Percentiles rank a stretch among this genome's conserved stretches.
These are phyloP conservation scores for Agaricus blazei DNA, from an alignment of 768 basidiomycete genomes.

Conservation along the genomic window DNA sequence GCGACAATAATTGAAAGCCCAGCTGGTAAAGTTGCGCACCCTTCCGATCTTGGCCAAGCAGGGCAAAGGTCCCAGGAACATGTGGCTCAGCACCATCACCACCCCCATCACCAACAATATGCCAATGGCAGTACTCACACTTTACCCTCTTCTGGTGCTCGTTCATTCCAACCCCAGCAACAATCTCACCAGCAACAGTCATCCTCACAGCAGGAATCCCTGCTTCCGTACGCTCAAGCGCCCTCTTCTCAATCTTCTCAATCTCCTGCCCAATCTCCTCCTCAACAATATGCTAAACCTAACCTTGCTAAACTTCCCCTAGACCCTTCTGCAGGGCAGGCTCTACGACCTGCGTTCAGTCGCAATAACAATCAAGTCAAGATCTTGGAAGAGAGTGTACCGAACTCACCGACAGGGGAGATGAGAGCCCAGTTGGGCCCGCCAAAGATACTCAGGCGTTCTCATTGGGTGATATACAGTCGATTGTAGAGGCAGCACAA, in stretches of 20 bases:
- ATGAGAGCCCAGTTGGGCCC: conserved; percentile 26
- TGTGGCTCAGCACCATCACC: not conserved
- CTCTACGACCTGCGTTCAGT: conserved; percentile 62
- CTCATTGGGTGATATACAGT: conserved; percentile 91
- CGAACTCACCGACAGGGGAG: conserved; percentile 62
- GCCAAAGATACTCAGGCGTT: conserved; percentile 24
- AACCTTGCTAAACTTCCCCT: conserved; percentile 36
- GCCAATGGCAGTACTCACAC: not conserved
- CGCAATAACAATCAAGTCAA: conserved; percentile 83
- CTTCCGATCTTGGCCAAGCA: conserved; percentile 41
- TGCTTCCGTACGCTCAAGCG: conserved; percentile 19
- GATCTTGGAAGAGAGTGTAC: conserved; percentile 80
- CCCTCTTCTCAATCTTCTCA: conserved; percentile 18
- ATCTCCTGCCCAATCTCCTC: conserved; percentile 26
- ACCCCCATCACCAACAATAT: conserved; percentile 1
- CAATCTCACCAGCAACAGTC: conserved; percentile 17
- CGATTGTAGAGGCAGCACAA: conserved; percentile 88
- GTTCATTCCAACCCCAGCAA: conserved; percentile 10
- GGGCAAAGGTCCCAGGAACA: conserved; percentile 6
- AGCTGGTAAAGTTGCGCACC: conserved; percentile 78
- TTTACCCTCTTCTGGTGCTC: not conserved
- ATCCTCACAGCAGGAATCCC: conserved; percentile 16
- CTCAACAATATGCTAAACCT: conserved; percentile 31
- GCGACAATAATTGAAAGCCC: conserved; percentile 97
- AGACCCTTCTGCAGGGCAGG: conserved; percentile 37